phyloP scores from a whole-genome alignment of 805 yeast genomes.

The Hanseniaspora occidentalis region DNA sequence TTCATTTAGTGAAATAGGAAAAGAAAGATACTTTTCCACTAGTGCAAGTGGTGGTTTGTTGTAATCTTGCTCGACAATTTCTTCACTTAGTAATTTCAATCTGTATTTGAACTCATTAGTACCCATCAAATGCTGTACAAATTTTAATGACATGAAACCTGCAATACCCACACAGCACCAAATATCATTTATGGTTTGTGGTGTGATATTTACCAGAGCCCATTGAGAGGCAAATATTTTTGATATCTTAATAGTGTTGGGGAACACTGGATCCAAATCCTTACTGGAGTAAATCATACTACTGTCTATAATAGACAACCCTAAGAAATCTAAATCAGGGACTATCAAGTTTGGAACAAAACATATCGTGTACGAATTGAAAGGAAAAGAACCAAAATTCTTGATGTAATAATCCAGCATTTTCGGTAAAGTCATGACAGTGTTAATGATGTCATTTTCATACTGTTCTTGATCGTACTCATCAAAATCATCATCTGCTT shows the following conservation, averaged over 20 bases:
- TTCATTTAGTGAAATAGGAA: conserved; percentile 36
- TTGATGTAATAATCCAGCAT: conserved; percentile 76
- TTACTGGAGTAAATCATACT: conserved; percentile 58
- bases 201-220: conserved; percentile 86
- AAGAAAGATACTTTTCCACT: conserved; percentile 33
- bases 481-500: conserved; percentile 33
- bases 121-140: conserved; percentile 64
- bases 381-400: conserved; percentile 90
- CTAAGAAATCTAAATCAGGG: conserved; percentile 55
- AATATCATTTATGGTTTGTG: conserved; percentile 61
- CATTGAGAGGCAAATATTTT: conserved; percentile 76
- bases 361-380: conserved; percentile 64
- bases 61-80: conserved; percentile 60
- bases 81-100: conserved; percentile 51
- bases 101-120: conserved; percentile 66
- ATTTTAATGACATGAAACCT: conserved; percentile 67
- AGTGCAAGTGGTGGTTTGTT: conserved; percentile 50
- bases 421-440: conserved; percentile 62
- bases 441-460: conserved; percentile 43
- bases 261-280: conserved; percentile 65
- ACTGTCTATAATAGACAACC: conserved; percentile 50
- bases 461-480: conserved; percentile 38
- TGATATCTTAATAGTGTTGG: conserved; percentile 54
- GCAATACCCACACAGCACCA: conserved; percentile 89
- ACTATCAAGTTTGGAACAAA: conserved; percentile 50